These are phyloP conservation scores for Monosporozyma yasuniensis DNA, from an alignment of 805 yeast species.

Conservation along the genomic window DNA sequence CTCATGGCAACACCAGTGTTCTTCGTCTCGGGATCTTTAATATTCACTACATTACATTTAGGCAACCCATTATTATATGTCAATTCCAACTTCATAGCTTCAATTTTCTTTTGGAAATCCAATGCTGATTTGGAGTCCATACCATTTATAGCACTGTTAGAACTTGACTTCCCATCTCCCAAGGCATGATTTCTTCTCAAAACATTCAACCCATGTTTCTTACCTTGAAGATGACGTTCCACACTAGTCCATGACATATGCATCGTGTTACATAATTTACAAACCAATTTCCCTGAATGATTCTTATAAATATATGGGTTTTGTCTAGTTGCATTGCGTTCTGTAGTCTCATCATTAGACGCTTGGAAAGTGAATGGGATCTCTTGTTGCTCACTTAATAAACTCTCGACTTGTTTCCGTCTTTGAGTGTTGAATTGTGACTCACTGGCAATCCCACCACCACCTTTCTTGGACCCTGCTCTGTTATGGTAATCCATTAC, in stretches of 20 bases:
- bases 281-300: conserved; percentile 77
- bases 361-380: conserved; percentile 32
- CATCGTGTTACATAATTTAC: conserved; percentile 73
- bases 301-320: conserved; percentile 75
- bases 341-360: conserved; percentile 37
- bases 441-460: conserved; percentile 78
- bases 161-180: not conserved
- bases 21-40: conserved; percentile 51
- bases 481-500: conserved; percentile 72
- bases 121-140: conserved; percentile 18
- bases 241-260: conserved; percentile 77
- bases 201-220: conserved; percentile 68
- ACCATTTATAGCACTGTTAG: not conserved
- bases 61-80: conserved; percentile 37
- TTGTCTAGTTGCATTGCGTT: conserved; percentile 11
- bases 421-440: conserved; percentile 63
- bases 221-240: conserved; percentile 75
- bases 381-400: conserved; percentile 36
- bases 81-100: conserved; percentile 12
- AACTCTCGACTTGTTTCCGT: conserved; percentile 55
- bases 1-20: conserved; percentile 60
- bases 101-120: conserved; percentile 18
- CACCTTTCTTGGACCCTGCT: conserved; percentile 85
- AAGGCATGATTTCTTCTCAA: conserved; percentile 42
- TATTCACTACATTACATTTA: conserved; percentile 54